These are phyloP conservation scores for Thalassiosira ordinaria DNA, from an alignment of 352 stramenopile genomes.

Conservation along the genomic window DNA sequence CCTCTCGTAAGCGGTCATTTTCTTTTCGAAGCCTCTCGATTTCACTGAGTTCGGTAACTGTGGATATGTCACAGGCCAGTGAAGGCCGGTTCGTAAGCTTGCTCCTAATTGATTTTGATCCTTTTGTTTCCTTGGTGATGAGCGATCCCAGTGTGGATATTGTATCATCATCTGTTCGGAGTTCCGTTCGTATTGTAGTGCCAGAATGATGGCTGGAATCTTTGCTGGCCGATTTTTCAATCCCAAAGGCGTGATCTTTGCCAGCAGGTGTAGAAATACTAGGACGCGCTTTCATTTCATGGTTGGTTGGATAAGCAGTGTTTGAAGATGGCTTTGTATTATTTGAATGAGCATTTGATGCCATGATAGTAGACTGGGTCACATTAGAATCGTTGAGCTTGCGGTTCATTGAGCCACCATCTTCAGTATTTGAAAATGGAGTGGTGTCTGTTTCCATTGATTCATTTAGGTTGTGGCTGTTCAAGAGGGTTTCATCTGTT, in stretches of 20 bases:
- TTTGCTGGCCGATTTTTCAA: neutral
- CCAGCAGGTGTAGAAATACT: no score
- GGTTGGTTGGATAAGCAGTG: no score
- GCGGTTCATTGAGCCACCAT: no score
- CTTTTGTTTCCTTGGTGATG: conserved; percentile 29
- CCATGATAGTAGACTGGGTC: no score
- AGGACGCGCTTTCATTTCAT: no score
- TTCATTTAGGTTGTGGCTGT: no score
- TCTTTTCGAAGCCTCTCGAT: conserved; percentile 54
- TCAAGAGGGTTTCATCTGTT: conserved; percentile 31
- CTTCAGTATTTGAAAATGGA: no score
- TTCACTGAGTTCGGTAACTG: conserved; percentile 39
- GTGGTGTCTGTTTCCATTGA: no score
- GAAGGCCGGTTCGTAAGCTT: neutral
- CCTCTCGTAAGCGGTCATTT: conserved; percentile 43
- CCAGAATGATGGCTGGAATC: neutral
- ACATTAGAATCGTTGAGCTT: no score
- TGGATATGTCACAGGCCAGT: conserved; percentile 22
- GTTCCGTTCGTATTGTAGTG: neutral
- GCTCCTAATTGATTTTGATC: neutral
- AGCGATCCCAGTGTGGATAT: conserved; percentile 44
- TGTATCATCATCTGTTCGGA: neutral
- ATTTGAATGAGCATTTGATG: conserved; percentile 34
- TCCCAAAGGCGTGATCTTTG: neutral
- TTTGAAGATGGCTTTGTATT: no score